These are phyloP conservation scores for Inonotus hispidus DNA, from an alignment of 1,284 basidiomycete genomes.

Conservation along the genomic window DNA sequence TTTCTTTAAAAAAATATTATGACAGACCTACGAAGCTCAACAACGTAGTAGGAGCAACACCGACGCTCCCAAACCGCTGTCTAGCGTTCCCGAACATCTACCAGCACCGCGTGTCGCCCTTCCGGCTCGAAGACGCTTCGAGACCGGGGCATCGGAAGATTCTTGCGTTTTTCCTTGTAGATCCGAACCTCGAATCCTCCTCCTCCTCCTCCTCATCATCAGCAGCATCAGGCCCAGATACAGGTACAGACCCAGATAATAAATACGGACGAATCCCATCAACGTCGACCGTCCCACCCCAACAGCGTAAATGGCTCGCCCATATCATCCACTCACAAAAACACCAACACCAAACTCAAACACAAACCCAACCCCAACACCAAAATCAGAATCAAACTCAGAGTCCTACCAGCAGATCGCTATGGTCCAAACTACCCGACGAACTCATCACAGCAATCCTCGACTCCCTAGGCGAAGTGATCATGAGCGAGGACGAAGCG, in stretches of 20 bases:
- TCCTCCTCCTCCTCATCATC: not conserved
- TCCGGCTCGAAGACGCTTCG: conserved; percentile 36
- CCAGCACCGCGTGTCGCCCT: conserved; percentile 39
- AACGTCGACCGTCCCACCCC: conserved; percentile 39
- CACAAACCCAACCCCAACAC: too few species aligned
- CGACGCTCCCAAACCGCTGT: conserved; percentile 33
- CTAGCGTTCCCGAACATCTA: conserved; percentile 42
- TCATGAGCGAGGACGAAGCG: conserved; percentile 4
- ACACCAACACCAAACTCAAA: too few species aligned
- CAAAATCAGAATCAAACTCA: not conserved
- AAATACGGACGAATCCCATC: conserved; percentile 29
- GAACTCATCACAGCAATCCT: not conserved
- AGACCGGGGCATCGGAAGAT: conserved; percentile 45
- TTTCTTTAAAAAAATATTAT: too few species aligned
- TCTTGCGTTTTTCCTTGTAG: conserved; percentile 44
- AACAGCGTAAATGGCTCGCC: conserved; percentile 39
- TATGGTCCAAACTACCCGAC: not conserved
- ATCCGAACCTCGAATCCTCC: conserved; percentile 32
- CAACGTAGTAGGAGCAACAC: conserved; percentile 32
- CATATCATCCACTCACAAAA: conserved; percentile 25
- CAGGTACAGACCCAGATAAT: too few species aligned
- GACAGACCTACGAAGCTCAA: not conserved
- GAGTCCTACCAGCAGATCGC: not conserved
- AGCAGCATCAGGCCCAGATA: too few species aligned
- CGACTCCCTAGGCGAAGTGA: not conserved